Base-by-base conservation (phyloP, 306 rosid species). In the Vicia villosa region DNA sequence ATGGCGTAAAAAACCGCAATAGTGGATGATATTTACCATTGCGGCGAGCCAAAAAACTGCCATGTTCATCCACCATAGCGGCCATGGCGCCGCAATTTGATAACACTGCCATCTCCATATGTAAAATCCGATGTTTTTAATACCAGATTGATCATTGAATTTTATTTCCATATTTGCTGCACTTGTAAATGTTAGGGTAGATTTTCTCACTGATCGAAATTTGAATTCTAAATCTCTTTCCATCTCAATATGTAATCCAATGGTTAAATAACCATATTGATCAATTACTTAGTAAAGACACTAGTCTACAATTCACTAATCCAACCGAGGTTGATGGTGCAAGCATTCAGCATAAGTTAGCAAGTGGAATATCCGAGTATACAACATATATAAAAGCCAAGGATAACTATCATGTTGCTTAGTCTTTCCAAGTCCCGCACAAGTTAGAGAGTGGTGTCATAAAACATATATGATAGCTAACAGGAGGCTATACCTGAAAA, bases 201-300 rank as follows among this genome's bases (percentile, higher is more conserved):
- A 43, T 69, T 62, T 45, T n/a, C 43, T 52, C 28, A 47, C 58
- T 28, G 21, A 20, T 66, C 63, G 11, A 42, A 38, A 38, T 62
- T 50, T 65, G 61, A 70, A 49, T 65, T 70, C 63, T 22, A 11
- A 13, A 36, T 72, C 50, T 76, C 6, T 76, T 60, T 58, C 28
- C 60, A 63, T 70, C 72, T 63, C 28, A 46, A 47, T 37, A 45
- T 65, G 64, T 63, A 51, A 22, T 38, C 37, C 7, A 7, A 50
- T 24, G 54, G 5, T 58, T 63, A 9, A 52, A 59, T 10, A 71
- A 21, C 17, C 17, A 10, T 14, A 49, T 11, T 62, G n/a, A 5
- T 72, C n/a, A n/a, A 20, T 62, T 69, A 47, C 34, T 54, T 26
- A 15, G 34, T 22, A 21, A 50, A 57, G 34, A 26, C 56, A 26